Base-by-base conservation (phyloP, 208 protist genomes). In the Trypanosoma brucei region DNA sequence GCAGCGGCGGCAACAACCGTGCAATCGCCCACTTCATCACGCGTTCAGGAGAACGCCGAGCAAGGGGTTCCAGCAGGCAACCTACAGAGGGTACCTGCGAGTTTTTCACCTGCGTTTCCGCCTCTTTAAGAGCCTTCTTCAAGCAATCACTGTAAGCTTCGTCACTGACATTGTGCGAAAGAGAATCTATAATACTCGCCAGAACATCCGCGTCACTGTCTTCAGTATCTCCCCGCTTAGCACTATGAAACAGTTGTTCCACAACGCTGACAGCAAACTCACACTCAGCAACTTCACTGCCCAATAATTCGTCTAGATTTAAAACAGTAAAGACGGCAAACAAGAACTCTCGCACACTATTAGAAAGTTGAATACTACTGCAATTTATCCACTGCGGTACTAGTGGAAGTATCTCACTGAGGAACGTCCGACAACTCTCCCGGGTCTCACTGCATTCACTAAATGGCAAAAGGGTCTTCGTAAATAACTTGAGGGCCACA, bases 1-100 rank as follows among this genome's bases (percentile, higher is more conserved):
- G 59, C 45, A 91, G 44, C 49, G 75, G 68, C 30, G 75, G 78
- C 34, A 83, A 56, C 55, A 79, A 64, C 52, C 46, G 35, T n/a
- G 35, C 50, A 22, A 75, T 37, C 11, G 78, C 78, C 49, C 66
- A 81, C 30, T 8, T 33, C 68, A 83, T 72, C 49, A 80, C 67
- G 30, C 64, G 65, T 2, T 70, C 75, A 30, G 75, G 73, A 1
- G 73, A 62, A 40, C 58, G 59, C 3, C 62, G 59, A 7, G 80
- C 76, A 14, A 78, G 57, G 34, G 79, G 57, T 14, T 75, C 60
- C 46, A 84, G 60, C 52, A 86, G 46, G 9, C 35, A 64, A 30
- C 67, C 55, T 46, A 79, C 65, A 22, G 55, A 60, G 34, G 42
- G 62, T 42, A 68, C 70, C 50, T 79, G 65, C 11, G 61, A 65